Evolutionary conservation across 1,139 yeast genomes (phyloP), one percentile per base, ranked within the genome.

Genomic region (Nakaseomyces bracarensis): DNA sequence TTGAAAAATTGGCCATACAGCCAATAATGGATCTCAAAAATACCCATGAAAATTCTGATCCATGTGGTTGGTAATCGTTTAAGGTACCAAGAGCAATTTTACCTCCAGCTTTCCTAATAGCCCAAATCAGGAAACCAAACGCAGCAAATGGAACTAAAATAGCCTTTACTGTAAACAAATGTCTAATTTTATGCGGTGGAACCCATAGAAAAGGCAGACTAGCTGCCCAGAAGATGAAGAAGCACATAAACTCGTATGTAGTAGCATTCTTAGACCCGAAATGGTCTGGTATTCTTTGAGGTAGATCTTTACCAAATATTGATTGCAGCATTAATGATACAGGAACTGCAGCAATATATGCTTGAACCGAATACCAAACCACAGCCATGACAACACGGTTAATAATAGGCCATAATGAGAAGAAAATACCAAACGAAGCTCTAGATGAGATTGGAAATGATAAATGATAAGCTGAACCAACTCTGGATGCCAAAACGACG

Each of bases 321-420:
- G 85, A 67, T 50, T 76, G 67, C 45, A 82, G 65, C 83, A 81
- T 79, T 29, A 84, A 68, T 45, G 78, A 79, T 31, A 87, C 77
- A 54, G 93, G 82, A 47, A 86, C 77, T 38, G 91, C 94, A 46
- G 93, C 94, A 47, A 85, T 74, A 67, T 85, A 79, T 26, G 82
- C 71, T 60, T 84, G 95, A 25, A 83, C 93, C 31, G 91, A 78
- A 54, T 80, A 83, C 95, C 95, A 85, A 41, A 85, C 76, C 49
- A 80, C 74, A 25, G 87, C 82, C 86, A 84, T 80, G 27, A 82
- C 84, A 33, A 82, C 86, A 65, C 95, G 71, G 58, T 83, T 82
- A 34, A 83, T 54, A 43, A 84, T 74, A 4, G 93, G 91, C 91
- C 93, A 82, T 41, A 82, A 64, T 1, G 87, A 75, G 30, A 89